These are phyloP conservation scores for Microcos paniculata DNA, from an alignment of 345 rosid species.

Conservation along the genomic window DNA sequence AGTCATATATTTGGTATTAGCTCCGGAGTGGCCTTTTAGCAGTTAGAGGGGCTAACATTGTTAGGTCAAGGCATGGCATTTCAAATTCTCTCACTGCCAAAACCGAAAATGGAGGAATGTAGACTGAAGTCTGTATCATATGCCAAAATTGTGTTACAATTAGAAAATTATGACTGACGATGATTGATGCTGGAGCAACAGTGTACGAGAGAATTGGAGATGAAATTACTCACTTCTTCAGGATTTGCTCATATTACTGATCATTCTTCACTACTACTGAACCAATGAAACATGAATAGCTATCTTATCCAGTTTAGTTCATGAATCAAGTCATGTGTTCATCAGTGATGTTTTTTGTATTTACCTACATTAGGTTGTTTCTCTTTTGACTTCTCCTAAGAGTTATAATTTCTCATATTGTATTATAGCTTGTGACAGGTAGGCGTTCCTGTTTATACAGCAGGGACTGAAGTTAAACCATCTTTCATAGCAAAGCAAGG, in stretches of 20 bases:
- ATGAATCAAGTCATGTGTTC: not conserved
- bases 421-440: slow-evolving; percentile 62
- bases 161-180: not conserved
- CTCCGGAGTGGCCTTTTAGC: no score
- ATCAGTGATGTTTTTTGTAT: not conserved
- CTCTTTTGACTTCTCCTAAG: not conserved
- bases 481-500: slow-evolving; percentile 90
- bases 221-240: not conserved
- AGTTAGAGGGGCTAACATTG: no score
- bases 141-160: no score
- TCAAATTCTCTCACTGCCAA: no score
- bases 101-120: no score
- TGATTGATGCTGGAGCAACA: not conserved
- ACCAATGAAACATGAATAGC: not conserved
- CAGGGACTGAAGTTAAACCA: slow-evolving; percentile 85
- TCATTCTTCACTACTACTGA: not conserved
- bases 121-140: no score
- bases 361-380: not conserved
- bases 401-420: slow-evolving; percentile 27
- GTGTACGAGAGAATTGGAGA: not conserved
- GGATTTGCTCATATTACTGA: not conserved
- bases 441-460: slow-evolving; percentile 82
- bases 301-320: not conserved
- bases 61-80: no score
- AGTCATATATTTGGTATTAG: no score